Evolutionary conservation across 768 basidiomycete genomes (phyloP).

Genomic region (Pleurotus platypus): DNA sequence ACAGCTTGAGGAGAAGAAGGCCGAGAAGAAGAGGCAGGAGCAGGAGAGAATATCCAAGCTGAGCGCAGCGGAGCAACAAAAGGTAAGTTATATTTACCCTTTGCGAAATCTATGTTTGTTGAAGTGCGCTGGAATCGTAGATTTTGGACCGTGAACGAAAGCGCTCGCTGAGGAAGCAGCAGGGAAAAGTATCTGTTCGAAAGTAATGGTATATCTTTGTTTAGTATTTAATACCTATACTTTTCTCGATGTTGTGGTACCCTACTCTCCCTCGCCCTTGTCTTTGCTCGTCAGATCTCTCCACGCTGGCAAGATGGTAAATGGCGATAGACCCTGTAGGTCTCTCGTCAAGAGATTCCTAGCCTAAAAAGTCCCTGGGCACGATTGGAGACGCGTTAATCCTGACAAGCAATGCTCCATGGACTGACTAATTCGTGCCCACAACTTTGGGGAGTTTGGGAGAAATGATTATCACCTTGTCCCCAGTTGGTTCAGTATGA

Average conservation of each 20-base stretch:
- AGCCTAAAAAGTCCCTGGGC: too few species aligned
- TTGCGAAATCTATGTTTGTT: not conserved
- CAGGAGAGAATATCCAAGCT: slow-evolving; percentile 71
- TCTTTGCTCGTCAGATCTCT: not conserved
- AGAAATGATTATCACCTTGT: too few species aligned
- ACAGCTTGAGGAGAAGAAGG: slow-evolving; percentile 64
- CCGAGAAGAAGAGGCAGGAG: slow-evolving; percentile 70
- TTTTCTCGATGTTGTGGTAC: not conserved
- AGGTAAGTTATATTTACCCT: slow-evolving; percentile 39
- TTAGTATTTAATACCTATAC: not conserved
- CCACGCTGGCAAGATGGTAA: not conserved
- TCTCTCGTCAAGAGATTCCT: too few species aligned
- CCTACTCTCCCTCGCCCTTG: not conserved
- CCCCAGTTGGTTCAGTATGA: too few species aligned
- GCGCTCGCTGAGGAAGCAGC: slow-evolving; percentile 63
- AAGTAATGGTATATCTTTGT: slow-evolving; percentile 29
- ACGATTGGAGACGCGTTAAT: too few species aligned
- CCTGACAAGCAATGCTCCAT: too few species aligned
- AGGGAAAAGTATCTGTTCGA: slow-evolving; percentile 54
- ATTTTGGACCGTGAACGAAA: slow-evolving; percentile 76
- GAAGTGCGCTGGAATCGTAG: slow-evolving; percentile 23
- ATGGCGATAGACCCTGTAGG: too few species aligned
- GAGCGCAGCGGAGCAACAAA: slow-evolving; percentile 79
- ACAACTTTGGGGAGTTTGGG: too few species aligned
- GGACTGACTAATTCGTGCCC: too few species aligned